Evolutionary conservation across 179 eudicot species (phyloP).

Genomic region (Amaranthus tricolor): DNA sequence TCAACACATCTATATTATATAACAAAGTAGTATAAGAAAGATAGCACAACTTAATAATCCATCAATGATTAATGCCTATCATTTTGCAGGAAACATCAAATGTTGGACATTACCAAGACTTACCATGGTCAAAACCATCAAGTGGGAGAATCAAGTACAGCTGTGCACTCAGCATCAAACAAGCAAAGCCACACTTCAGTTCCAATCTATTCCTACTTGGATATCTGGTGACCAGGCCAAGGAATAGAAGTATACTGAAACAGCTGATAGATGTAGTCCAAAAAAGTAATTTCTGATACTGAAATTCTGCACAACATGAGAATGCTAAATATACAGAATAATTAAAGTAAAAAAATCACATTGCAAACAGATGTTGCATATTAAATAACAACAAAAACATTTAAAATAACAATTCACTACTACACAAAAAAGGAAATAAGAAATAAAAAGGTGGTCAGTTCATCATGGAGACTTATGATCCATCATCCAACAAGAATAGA

Average conservation of each 20-base stretch:
- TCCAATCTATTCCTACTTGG: constrained; percentile 26
- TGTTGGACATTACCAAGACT: constrained; percentile 16
- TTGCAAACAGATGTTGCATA: neutral
- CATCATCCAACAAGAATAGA: neutral
- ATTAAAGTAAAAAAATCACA: neutral
- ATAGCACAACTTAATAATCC: neutral
- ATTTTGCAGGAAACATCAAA: neutral
- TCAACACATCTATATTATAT: neutral
- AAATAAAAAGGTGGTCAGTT: neutral
- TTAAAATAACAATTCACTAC: neutral
- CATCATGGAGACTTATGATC: neutral
- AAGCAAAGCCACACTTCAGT: constrained; percentile 33
- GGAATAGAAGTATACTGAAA: constrained; percentile 55
- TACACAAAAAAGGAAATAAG: neutral
- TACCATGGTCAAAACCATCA: constrained; percentile 41
- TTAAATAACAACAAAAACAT: neutral
- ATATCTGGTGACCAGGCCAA: constrained; percentile 32
- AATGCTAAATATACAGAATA: neutral
- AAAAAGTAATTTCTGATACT: constrained; percentile 47
- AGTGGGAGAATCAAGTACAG: constrained; percentile 21
- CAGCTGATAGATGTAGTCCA: constrained; percentile 69
- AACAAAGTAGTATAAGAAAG: neutral
- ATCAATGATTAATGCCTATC: neutral
- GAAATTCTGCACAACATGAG: constrained; percentile 41
- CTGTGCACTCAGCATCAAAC: constrained; percentile 23